Conservation (phyloP, 2,329 filamentous ascomycete species). For the Penicillium hesseltinei region DNA sequence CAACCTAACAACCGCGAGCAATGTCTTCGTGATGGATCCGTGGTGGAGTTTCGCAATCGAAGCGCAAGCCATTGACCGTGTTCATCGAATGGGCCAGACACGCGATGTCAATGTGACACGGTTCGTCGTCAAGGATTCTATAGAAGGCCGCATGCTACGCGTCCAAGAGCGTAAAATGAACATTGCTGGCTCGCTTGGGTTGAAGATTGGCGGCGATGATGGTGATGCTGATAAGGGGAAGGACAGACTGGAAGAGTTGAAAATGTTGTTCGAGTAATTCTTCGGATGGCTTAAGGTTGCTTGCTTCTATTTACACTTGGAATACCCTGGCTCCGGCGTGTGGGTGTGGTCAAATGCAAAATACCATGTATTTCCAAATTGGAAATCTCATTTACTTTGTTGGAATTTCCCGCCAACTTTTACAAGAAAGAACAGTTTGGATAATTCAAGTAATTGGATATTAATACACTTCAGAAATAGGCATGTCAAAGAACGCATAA, state of each 20-base stretch:
- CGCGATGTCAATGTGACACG: conserved; percentile 80
- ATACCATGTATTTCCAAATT: background rate
- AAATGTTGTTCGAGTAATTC: conserved; percentile 65
- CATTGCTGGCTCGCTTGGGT: conserved; percentile 88
- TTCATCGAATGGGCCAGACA: conserved; percentile 94
- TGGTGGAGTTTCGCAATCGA: conserved; percentile 99
- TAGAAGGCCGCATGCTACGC: conserved; percentile 91
- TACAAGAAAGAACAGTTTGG: background rate
- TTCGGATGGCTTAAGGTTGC: background rate
- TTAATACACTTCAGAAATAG: conserved; percentile 5
- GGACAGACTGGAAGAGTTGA: conserved; percentile 89
- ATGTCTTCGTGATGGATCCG: conserved; percentile 99
- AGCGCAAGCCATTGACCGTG: conserved; percentile 94
- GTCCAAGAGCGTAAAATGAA: conserved; percentile 87
- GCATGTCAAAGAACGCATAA: background rate
- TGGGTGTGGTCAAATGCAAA: background rate
- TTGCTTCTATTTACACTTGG: background rate
- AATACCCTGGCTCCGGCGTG: background rate
- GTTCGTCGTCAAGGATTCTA: conserved; percentile 86
- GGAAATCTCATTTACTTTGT: no score
- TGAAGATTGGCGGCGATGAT: conserved; percentile 91
- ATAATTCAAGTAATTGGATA: conserved; percentile 1
- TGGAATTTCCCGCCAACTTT: background rate
- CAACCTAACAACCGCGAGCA: conserved; percentile 82
- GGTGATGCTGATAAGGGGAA: conserved; percentile 88